Evolutionary conservation across 1,139 yeast species (phyloP).

Genomic region (Diutina siamensis): DNA sequence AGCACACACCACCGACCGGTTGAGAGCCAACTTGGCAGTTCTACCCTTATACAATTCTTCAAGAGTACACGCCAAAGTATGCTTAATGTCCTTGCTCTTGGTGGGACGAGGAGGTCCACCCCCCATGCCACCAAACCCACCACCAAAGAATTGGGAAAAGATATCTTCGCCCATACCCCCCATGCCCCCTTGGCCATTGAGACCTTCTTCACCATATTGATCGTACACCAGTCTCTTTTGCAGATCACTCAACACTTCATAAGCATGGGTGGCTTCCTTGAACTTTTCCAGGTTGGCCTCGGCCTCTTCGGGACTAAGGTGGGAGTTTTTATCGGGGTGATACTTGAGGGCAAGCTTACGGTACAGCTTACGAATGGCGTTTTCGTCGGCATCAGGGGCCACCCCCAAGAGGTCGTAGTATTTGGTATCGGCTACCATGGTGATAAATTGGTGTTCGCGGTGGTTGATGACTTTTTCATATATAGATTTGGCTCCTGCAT

Average conservation of each 20-base stretch:
- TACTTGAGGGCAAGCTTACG: conserved; percentile 84
- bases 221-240: conserved; percentile 87
- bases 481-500: not conserved
- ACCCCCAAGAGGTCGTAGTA: conserved; percentile 82
- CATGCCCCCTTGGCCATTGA: conserved; percentile 60
- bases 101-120: conserved; percentile 46
- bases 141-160: conserved; percentile 89
- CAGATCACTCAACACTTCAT: conserved; percentile 75
- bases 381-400: conserved; percentile 62
- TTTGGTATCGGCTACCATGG: conserved; percentile 85
- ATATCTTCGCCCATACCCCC: conserved; percentile 79
- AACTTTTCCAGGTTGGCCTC: conserved; percentile 50
- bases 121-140: conserved; percentile 44
- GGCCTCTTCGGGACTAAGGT: conserved; percentile 67
- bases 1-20: conserved; percentile 82
- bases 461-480: not conserved
- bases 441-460: not conserved
- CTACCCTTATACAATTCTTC: conserved; percentile 95
- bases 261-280: conserved; percentile 84
- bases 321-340: conserved; percentile 82
- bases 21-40: conserved; percentile 85
- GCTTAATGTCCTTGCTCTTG: conserved; percentile 84
- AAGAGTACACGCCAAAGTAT: conserved; percentile 71
- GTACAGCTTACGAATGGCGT: conserved; percentile 89
- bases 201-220: conserved; percentile 86